A percentile compares a stretch with the other conserved stretches of the same genome.
phyloP scores from a whole-genome alignment of 148 eudicot species.

The Drosera capensis region DNA sequence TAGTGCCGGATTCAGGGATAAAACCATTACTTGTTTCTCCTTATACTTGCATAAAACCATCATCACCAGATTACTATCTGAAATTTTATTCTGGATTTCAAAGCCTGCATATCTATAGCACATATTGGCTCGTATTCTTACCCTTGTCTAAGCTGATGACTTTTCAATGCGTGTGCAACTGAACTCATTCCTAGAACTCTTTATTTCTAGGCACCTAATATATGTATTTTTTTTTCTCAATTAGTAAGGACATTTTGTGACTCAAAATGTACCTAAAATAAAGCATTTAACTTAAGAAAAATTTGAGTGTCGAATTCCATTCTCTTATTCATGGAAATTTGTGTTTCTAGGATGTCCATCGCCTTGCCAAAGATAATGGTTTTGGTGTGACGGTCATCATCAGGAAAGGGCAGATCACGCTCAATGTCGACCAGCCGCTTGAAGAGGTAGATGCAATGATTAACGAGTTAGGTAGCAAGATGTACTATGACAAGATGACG shows the following conservation, averaged over 20 bases:
- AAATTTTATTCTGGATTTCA: too few relatives aligned
- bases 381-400: conserved; percentile 76
- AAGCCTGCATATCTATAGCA: too few relatives aligned
- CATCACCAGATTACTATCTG: too few relatives aligned
- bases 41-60: background rate
- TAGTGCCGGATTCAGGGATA: conserved; percentile 52
- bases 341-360: conserved; percentile 50
- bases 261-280: background rate
- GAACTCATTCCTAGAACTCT: too few relatives aligned
- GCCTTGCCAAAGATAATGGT: conserved; percentile 69
- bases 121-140: background rate
- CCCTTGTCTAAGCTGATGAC: too few relatives aligned
- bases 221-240: too few relatives aligned
- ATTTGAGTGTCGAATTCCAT: too few relatives aligned
- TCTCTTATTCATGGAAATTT: background rate
- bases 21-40: background rate
- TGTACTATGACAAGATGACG: conserved; percentile 74
- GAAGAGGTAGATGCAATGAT: conserved; percentile 82
- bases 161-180: too few relatives aligned
- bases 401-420: conserved; percentile 61
- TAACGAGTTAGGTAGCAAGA: conserved; percentile 69
- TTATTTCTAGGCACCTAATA: too few relatives aligned
- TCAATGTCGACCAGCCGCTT: conserved; percentile 70
- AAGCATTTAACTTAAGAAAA: background rate
- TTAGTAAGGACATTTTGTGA: too few relatives aligned